Evolutionary conservation across 1,284 basidiomycete genomes (phyloP), one percentile per base, ranked within the genome.

Genomic region (Meira miltonrushii): DNA sequence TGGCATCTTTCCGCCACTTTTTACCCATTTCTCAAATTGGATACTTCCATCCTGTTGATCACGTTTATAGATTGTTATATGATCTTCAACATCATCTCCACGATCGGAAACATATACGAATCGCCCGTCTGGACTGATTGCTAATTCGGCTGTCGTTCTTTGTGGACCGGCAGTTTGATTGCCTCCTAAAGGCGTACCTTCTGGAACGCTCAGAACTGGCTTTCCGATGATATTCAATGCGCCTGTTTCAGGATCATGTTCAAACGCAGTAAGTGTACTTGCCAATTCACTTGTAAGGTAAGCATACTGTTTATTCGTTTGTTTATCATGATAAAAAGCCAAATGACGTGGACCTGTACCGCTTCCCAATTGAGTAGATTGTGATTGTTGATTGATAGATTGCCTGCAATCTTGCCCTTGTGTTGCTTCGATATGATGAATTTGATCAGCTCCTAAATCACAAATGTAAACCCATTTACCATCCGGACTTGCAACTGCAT

Each of bases 391-490:
- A 7, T 19, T 28, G 25, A 25, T 25, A 12, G 37, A 38, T 37
- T 13, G 37, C 19, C 9, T 13, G 12, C 17, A 17, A 33, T 38
- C 52, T n/a, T 2, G 15, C 2, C 5, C 5, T 47, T 55, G 19
- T 21, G 28, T 39, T 11, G 49, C 55, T 38, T 50, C 3, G n/a
- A 63, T 40, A 25, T 46, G 28, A 39, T 72, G 70, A 40, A 74
- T 66, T 43, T 67, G 60, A 39, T 74, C 72, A 0, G 67, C 65
- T 1, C 72, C 72, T 12, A 74, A 52, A 50, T 74, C 72, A 44
- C 52, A 54, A 2, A 73, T 66, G 28, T 68, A 72, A 7, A 74
- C 69, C 54, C 54, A 73, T 2, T 17, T 13, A 2, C 68, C 69
- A 1, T 40, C 48, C 2, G 69, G 72, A 23, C 53, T 25, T 47